Evolutionary conservation across 441 rosid genomes (phyloP).

Genomic region (Manihot esculenta): DNA sequence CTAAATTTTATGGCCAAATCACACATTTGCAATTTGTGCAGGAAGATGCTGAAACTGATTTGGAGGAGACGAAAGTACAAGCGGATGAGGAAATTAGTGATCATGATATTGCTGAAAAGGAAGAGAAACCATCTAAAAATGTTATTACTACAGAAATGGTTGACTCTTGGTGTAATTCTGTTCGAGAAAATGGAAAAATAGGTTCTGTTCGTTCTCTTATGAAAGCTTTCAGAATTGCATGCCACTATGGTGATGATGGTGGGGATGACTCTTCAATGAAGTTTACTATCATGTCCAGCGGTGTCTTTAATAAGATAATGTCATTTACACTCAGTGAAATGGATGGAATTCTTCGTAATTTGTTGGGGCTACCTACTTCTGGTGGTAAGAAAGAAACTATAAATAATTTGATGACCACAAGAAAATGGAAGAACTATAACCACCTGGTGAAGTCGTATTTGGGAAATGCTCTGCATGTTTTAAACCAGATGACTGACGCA

Average conservation of each 20-base stretch:
- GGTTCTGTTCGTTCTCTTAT: slow-evolving; percentile 70
- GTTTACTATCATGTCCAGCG: slow-evolving; percentile 71
- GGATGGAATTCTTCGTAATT: slow-evolving; percentile 76
- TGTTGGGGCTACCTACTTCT: slow-evolving; percentile 65
- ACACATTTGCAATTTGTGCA: slow-evolving; percentile 28
- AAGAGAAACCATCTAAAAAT: slow-evolving; percentile 43
- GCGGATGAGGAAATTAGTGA: slow-evolving; percentile 33
- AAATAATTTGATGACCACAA: slow-evolving; percentile 52
- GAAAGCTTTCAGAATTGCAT: slow-evolving; percentile 88
- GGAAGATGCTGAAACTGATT: slow-evolving; percentile 61
- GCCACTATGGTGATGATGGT: slow-evolving; percentile 91
- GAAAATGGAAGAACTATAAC: slow-evolving; percentile 80
- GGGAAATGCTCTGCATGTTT: slow-evolving; percentile 81
- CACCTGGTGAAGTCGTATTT: slow-evolving; percentile 89
- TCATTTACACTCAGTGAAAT: slow-evolving; percentile 67
- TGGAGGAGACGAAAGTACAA: slow-evolving; percentile 43
- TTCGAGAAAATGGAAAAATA: slow-evolving; percentile 53
- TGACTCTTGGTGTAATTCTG: slow-evolving; percentile 69
- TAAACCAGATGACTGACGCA: slow-evolving; percentile 93
- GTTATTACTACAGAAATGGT: slow-evolving; percentile 71
- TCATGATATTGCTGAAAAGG: slow-evolving; percentile 33
- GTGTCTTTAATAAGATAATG: slow-evolving; percentile 88
- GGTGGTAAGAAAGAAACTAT: slow-evolving; percentile 85
- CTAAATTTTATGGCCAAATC: slow-evolving; percentile 9
- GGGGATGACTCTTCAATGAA: slow-evolving; percentile 56